A percentile compares a stretch with the other conserved stretches of the same genome.
These are phyloP conservation scores for Zygotorulaspora mrakii DNA, from an alignment of 1,139 yeast species.

Conservation along the genomic window DNA sequence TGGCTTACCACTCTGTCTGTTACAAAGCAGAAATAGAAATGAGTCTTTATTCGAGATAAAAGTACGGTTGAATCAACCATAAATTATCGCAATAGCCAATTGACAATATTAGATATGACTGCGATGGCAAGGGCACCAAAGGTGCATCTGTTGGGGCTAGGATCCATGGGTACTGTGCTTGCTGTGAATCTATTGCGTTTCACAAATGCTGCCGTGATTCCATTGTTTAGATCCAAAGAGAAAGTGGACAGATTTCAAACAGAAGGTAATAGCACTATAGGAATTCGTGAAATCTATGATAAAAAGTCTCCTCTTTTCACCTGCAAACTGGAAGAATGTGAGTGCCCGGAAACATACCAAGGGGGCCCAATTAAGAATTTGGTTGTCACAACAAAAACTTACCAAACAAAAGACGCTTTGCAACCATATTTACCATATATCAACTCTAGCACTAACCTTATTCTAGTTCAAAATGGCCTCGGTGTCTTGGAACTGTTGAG, in stretches of 20 bases:
- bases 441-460: conserved; percentile 50
- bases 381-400: conserved; percentile 65
- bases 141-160: conserved; percentile 34
- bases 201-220: conserved; percentile 26
- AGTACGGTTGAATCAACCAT: no score
- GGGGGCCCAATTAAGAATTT: conserved; percentile 47
- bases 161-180: conserved; percentile 36
- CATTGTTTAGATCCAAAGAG: conserved; percentile 32
- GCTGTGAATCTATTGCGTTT: conserved; percentile 30
- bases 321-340: conserved; percentile 24
- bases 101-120: no score
- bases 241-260: conserved; percentile 32
- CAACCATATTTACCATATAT: conserved; percentile 48
- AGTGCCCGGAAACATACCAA: conserved; percentile 31
- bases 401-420: conserved; percentile 51
- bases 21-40: not conserved
- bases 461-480: conserved; percentile 83
- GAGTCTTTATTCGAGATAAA: no score
- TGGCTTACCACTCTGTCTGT: not conserved
- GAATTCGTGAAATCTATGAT: conserved; percentile 32
- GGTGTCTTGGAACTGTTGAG: conserved; percentile 64
- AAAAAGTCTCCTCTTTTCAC: conserved; percentile 18
- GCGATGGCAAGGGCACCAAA: conserved; percentile 20
- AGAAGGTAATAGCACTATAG: conserved; percentile 29
- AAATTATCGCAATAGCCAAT: no score